Conservation (phyloP, 352 stramenopile genomes). For the Elongisporangium prolatum region DNA sequence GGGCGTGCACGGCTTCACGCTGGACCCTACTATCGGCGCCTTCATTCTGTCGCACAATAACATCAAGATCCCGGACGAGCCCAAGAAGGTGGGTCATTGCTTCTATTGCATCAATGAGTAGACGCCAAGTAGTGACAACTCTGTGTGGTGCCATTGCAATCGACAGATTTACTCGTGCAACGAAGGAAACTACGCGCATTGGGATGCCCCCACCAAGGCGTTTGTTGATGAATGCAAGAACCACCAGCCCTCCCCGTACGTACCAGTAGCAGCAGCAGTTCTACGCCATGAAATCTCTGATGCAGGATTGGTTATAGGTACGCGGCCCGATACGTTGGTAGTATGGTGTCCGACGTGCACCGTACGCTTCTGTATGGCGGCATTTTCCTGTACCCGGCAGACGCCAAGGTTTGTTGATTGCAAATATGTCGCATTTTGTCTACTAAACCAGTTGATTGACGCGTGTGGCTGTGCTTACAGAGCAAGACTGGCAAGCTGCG, state of each 20-base stretch:
- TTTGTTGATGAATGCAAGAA: constrained; percentile 89
- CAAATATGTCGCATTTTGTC: constrained; percentile 5
- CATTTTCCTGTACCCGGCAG: constrained; percentile 97
- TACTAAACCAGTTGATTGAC: neutral
- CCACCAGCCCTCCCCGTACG: constrained; percentile 57
- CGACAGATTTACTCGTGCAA: constrained; percentile 96
- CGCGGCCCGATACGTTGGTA: constrained; percentile 95
- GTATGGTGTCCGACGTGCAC: constrained; percentile 99
- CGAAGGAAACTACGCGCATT: constrained; percentile 95
- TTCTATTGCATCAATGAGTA: neutral
- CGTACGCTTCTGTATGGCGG: constrained; percentile 98
- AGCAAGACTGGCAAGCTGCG: constrained; percentile 93
- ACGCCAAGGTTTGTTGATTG: constrained; percentile 83
- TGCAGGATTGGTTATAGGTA: constrained; percentile 54
- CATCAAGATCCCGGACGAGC: constrained; percentile 92
- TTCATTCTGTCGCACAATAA: constrained; percentile 96
- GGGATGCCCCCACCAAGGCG: constrained; percentile 91
- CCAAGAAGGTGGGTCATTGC: constrained; percentile 54
- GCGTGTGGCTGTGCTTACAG: constrained; percentile 5
- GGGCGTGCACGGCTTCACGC: constrained; percentile 96
- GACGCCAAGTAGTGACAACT: neutral
- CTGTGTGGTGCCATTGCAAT: neutral
- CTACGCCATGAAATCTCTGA: too few species aligned
- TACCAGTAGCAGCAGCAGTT: neutral
- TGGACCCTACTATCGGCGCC: constrained; percentile 97